These are phyloP conservation scores for Globisporangium acanthophoron DNA, from an alignment of 352 stramenopile species.

Conservation along the genomic window DNA sequence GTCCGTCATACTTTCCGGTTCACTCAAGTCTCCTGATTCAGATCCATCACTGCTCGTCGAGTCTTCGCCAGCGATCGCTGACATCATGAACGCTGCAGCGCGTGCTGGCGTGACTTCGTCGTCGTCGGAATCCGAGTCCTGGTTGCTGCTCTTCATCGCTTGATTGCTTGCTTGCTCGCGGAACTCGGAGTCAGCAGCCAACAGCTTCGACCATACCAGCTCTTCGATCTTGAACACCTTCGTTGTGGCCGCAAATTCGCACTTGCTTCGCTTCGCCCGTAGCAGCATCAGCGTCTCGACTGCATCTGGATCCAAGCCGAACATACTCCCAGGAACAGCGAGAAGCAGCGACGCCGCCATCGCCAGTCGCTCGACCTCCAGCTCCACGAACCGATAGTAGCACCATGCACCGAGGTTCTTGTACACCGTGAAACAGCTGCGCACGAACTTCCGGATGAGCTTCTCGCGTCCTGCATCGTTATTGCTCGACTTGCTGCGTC, in stretches of 20 bases:
- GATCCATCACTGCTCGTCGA: background rate
- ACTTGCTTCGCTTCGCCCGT: conserved; percentile 28
- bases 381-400: conserved; percentile 61
- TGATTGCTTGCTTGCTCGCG: no score
- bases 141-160: conserved; percentile 6
- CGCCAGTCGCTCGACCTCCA: conserved; percentile 66
- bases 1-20: background rate
- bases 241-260: conserved; percentile 40
- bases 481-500: conserved; percentile 29
- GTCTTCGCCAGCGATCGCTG: background rate
- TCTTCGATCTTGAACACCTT: conserved; percentile 57
- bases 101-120: background rate
- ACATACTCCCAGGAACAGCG: conserved; percentile 45
- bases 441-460: conserved; percentile 45
- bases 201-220: conserved; percentile 36
- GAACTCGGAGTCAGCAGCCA: conserved; percentile 9
- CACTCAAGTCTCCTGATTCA: background rate
- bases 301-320: conserved; percentile 48
- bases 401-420: conserved; percentile 69
- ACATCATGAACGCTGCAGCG: conserved; percentile 4
- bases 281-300: conserved; percentile 45
- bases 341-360: conserved; percentile 48
- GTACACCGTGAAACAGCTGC: conserved; percentile 50
- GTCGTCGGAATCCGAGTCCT: conserved; percentile 11
- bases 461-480: conserved; percentile 43